Base-by-base conservation (phyloP, 495 filamentous ascomycete genomes). In the Penicillium cosmopolitanum region DNA sequence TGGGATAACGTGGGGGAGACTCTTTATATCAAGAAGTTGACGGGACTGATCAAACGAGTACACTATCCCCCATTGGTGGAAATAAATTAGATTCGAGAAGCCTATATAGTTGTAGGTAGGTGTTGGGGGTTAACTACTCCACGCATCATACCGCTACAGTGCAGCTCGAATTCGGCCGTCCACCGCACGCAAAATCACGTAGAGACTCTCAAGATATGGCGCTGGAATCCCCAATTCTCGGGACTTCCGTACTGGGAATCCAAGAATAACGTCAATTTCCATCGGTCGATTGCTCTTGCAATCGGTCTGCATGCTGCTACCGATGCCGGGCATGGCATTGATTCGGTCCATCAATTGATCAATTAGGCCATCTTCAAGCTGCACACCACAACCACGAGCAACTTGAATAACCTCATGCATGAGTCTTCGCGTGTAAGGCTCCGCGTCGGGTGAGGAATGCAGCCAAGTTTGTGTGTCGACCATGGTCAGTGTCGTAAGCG, bases 191-290 rank as follows among this genome's bases (percentile, higher is more conserved):
- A 70, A 36, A 50, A 70, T 40, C 8, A 70, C 60, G 54, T 83
- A 81, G 15, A 85, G 62, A 9, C 71, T 75, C 60, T 84, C 78
- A 28, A 85, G 51, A 44, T 71, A 74, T 1, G 81, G 81, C 12
- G 76, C 78, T 35, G 70, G 64, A 11, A 84, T 62, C 7, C 79
- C 80, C 16, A 81, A 58, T 54, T 84, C 79, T 57, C 73, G 73
- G 3, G 81, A 75, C 62, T 78, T 83, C 46, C 67, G 66, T 31
- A 80, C 76, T 8, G 81, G 80, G 61, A 79, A 79, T 8, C 83
- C 83, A 10, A 86, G 57, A 47, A 86, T 85, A 4, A 84, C 77
- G 54, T 86, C 83, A 9, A 85, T 71, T 64, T 85, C 82, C 80
- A 85, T 77, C 1, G 70, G 74, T 44, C 77, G 73, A 12, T 77